Base-by-base conservation (phyloP, 1,284 basidiomycete species). In the Cutaneotrichosporon sp. region DNA sequence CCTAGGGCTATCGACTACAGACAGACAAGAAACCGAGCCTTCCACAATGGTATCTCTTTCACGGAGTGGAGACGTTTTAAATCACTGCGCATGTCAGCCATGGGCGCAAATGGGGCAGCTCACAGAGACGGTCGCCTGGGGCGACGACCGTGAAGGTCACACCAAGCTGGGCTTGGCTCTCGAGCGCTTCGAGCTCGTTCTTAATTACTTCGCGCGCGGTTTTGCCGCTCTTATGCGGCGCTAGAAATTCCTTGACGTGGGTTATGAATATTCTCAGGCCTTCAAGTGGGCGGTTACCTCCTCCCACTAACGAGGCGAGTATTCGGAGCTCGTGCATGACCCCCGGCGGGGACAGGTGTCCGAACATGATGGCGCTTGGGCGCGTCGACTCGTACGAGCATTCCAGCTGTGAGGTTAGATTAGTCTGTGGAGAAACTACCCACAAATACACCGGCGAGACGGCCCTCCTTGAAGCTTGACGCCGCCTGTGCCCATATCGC, bases 381-480 rank as follows among this genome's bases (percentile, higher is more conserved):
- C 73, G 60, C 2, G 66, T 58, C 5, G 66, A 66, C 35, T 70
- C 66, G 41, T 76, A 76, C 1, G 72, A 74, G 61, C 74, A 76
- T 66, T 76, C 74, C 43, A 76, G 70, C 73, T 75, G 56, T 9
- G 13, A 9, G 22, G 18, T 33, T 26, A 46, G 8, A 22, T 7
- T 3, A 1, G 13, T 26, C 21, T 26, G 35, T 48, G 20, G 18
- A 15, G 12, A 12, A 15, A 5, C 1, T 1, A 69, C 73, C 62
- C 55, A 75, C 73, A 60, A 76, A 76, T 8, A 76, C 56, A 0
- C 61, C 71, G 4, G 62, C 60, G 17, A 76, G 54, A 4, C 58
- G 59, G 4, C 70, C 70, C 15, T 61, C 43, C 13, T 53, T 49
- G 54, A 65, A 69, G 22, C 60, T 62, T 15, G 51, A 46, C 1